Conservation (phyloP, 208 protist genomes). For the Crithidia bombi region DNA sequence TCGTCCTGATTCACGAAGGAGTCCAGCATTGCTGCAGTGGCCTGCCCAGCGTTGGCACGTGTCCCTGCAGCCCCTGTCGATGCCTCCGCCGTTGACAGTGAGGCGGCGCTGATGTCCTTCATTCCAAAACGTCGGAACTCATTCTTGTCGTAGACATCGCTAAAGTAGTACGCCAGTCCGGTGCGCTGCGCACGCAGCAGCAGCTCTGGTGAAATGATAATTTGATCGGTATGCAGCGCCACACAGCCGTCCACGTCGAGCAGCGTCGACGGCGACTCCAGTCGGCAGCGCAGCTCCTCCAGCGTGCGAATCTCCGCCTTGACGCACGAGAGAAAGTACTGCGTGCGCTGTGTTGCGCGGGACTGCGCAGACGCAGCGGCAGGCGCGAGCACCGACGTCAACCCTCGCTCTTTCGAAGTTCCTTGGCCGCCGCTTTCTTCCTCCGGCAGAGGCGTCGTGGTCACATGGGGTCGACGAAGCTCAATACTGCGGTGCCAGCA, state of each 20-base stretch:
- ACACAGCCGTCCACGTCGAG: constrained; percentile 78
- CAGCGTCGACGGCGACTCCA: constrained; percentile 61
- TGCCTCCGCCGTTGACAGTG: not conserved
- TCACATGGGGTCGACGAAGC: constrained; percentile 28
- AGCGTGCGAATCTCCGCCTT: constrained; percentile 56
- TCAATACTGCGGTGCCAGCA: constrained; percentile 77
- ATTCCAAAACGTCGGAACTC: constrained; percentile 20
- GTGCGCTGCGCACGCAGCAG: constrained; percentile 52
- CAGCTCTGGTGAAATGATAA: constrained; percentile 51
- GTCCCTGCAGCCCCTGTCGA: not conserved
- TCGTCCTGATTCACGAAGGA: constrained; percentile 18
- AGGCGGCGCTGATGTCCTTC: constrained; percentile 5
- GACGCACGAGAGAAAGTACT: constrained; percentile 57
- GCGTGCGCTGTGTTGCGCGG: constrained; percentile 13
- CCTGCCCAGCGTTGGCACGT: constrained; percentile 12
- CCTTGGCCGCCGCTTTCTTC: too few relatives aligned
- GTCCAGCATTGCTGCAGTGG: constrained; percentile 26
- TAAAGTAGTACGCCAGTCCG: constrained; percentile 81
- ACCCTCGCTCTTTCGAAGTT: not conserved
- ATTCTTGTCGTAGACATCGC: constrained; percentile 52
- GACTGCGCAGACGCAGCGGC: constrained; percentile 2
- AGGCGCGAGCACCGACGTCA: constrained; percentile 1
- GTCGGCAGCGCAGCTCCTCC: constrained; percentile 50
- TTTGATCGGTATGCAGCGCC: constrained; percentile 86
- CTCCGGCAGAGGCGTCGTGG: not conserved